A percentile compares a stretch with the other conserved stretches of the same genome.
Evolutionary conservation across 2,329 filamentous ascomycete species (phyloP).

Genomic region (Xenosphaeropsis pyriputrescens): DNA sequence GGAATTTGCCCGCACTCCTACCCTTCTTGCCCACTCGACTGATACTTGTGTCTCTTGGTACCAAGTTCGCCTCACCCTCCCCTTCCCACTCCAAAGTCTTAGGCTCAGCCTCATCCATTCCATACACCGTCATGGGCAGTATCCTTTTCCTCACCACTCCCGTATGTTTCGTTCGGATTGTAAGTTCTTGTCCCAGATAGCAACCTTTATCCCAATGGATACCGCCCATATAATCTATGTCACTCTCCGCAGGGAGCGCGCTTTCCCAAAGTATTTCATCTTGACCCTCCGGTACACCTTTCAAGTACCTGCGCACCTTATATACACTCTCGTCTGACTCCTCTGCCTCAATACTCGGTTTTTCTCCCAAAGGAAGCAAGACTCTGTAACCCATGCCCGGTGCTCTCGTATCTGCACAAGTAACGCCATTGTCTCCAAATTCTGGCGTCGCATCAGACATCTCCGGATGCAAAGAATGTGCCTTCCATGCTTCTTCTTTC

Average conservation of each 20-base stretch:
- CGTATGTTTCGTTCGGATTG: constrained; percentile 86
- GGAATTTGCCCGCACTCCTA: constrained; percentile 67
- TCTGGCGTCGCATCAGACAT: not conserved
- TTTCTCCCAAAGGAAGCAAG: constrained; percentile 20
- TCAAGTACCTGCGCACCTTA: constrained; percentile 59
- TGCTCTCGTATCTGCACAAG: constrained; percentile 31
- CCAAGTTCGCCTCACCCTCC: constrained; percentile 18
- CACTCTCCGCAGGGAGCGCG: constrained; percentile 75
- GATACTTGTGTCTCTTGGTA: constrained; percentile 30
- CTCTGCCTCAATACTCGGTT: constrained; percentile 20
- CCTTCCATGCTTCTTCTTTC: constrained; percentile 19
- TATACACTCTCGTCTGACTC: constrained; percentile 46
- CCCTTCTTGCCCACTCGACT: constrained; percentile 37
- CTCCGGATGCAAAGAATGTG: constrained; percentile 3
- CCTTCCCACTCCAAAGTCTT: constrained; percentile 31
- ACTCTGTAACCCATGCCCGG: constrained; percentile 40
- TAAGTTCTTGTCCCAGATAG: constrained; percentile 93
- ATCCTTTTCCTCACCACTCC: constrained; percentile 88
- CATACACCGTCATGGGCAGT: constrained; percentile 65
- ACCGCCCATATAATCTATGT: constrained; percentile 72
- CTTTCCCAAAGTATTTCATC: constrained; percentile 56
- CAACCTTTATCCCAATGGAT: constrained; percentile 94
- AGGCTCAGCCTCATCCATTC: constrained; percentile 23
- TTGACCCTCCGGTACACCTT: constrained; percentile 76
- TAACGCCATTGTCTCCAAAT: constrained; percentile 9